These are phyloP conservation scores for Polychaeton citri DNA, from an alignment of 2,329 filamentous ascomycete genomes.

Conservation along the genomic window DNA sequence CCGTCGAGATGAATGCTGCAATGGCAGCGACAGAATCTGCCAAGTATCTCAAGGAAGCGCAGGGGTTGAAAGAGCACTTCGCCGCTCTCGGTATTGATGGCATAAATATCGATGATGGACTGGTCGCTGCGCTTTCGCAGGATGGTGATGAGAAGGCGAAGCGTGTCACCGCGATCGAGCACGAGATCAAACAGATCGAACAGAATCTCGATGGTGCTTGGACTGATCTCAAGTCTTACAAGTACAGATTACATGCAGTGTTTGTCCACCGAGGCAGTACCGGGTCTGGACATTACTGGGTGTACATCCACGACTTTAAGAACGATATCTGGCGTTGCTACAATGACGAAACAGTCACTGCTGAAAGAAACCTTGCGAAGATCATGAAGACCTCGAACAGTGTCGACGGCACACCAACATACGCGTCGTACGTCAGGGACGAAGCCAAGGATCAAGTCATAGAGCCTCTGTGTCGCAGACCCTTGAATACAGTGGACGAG, in stretches of 20 bases:
- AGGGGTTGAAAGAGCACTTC: conserved; percentile 25
- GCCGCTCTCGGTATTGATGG: conserved; percentile 20
- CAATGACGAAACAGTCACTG: conserved; percentile 71
- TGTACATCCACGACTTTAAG: conserved; percentile 86
- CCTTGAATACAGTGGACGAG: conserved; percentile 9
- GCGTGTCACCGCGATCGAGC: conserved; percentile 29
- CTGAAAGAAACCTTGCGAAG: conserved; percentile 39
- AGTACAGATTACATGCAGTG: conserved; percentile 78
- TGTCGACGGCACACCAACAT: conserved; percentile 59
- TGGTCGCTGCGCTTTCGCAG: conserved; percentile 31
- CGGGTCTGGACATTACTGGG: conserved; percentile 76
- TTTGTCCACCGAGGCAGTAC: conserved; percentile 71
- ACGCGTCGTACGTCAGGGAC: conserved; percentile 69
- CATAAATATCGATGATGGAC: conserved; percentile 28
- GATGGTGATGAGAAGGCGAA: conserved; percentile 31
- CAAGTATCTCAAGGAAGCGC: conserved; percentile 31
- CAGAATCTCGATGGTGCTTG: conserved; percentile 46
- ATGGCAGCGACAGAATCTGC: conserved; percentile 18
- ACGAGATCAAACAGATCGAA: conserved; percentile 33
- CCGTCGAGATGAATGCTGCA: neutral
- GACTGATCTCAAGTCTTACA: conserved; percentile 46
- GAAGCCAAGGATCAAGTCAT: conserved; percentile 46
- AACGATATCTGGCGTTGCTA: conserved; percentile 78
- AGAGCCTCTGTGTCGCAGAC: conserved; percentile 26
- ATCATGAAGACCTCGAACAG: conserved; percentile 49